These are phyloP conservation scores for Emergomyces orientalis DNA, from an alignment of 2,329 filamentous ascomycete genomes.

Conservation along the genomic window DNA sequence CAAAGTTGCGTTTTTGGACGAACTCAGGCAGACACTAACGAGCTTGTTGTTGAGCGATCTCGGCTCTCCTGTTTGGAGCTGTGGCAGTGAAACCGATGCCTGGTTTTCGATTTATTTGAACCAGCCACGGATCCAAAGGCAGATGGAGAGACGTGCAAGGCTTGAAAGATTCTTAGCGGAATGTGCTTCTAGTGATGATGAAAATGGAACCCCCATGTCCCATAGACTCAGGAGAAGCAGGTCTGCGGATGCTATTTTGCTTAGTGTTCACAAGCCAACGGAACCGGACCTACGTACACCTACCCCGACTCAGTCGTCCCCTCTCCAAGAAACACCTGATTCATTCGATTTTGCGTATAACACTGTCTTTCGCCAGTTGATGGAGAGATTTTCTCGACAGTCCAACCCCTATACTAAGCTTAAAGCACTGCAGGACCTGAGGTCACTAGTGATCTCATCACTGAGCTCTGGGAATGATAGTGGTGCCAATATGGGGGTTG, in stretches of 20 bases:
- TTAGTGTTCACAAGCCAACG: background rate
- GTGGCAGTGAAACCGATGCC: slow-evolving; percentile 82
- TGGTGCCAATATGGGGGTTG: background rate
- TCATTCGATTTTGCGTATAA: slow-evolving; percentile 60
- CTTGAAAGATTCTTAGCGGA: slow-evolving; percentile 33
- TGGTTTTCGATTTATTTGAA: slow-evolving; percentile 59
- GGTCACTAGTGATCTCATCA: slow-evolving; percentile 70
- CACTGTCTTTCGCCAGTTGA: slow-evolving; percentile 65
- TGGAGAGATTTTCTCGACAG: slow-evolving; percentile 80
- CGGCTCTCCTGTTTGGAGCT: slow-evolving; percentile 74
- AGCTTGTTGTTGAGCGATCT: slow-evolving; percentile 83
- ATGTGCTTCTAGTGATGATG: slow-evolving; percentile 16
- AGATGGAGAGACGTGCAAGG: slow-evolving; percentile 33
- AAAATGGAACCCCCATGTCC: background rate
- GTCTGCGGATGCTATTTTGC: slow-evolving; percentile 24
- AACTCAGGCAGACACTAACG: slow-evolving; percentile 68
- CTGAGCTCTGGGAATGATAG: slow-evolving; percentile 48
- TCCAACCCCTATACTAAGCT: slow-evolving; percentile 83
- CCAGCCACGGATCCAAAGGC: slow-evolving; percentile 37
- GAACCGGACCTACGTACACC: slow-evolving; percentile 3
- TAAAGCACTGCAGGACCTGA: slow-evolving; percentile 69
- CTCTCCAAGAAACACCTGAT: background rate
- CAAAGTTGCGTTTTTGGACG: slow-evolving; percentile 67
- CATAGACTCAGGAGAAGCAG: slow-evolving; percentile 24
- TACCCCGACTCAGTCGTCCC: background rate